Conservation (phyloP, 192 early-diverging fungal genomes). For the Rhizophagus sp. region DNA sequence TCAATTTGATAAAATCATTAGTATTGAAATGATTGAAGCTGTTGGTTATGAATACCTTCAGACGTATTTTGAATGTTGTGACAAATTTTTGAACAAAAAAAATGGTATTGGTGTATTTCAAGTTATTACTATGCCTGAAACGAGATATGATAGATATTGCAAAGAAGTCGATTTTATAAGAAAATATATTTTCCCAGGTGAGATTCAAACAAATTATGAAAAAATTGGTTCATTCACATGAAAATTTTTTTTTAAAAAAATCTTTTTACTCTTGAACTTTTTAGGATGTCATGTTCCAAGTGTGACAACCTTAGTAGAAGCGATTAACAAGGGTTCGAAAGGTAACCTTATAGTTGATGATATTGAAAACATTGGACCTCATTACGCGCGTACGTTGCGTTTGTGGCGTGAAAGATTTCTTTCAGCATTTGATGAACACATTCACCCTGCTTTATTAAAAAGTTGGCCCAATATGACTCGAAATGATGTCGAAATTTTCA, state of each 20-base stretch:
- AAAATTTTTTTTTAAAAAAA: not conserved
- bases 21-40: constrained; percentile 77
- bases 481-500: constrained; percentile 51
- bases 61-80: constrained; percentile 60
- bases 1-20: constrained; percentile 71
- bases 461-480: constrained; percentile 22
- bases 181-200: constrained; percentile 76
- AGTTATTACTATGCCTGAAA: constrained; percentile 72
- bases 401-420: constrained; percentile 69
- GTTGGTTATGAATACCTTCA: constrained; percentile 67
- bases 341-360: constrained; percentile 61
- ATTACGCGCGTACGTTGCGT: constrained; percentile 69
- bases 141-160: constrained; percentile 59
- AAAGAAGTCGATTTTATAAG: constrained; percentile 67
- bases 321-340: constrained; percentile 51
- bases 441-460: constrained; percentile 20
- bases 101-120: constrained; percentile 61
- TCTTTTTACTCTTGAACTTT: not conserved
- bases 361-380: constrained; percentile 64
- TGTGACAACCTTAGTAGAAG: constrained; percentile 54
- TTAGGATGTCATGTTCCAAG: constrained; percentile 64
- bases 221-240: too few relatives aligned
- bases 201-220: not conserved
- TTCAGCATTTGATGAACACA: constrained; percentile 53
- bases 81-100: constrained; percentile 56